Evolutionary conservation across 768 basidiomycete genomes (phyloP), one percentile per base, ranked within the genome.

Genomic region (Thelephora ganbajun): DNA sequence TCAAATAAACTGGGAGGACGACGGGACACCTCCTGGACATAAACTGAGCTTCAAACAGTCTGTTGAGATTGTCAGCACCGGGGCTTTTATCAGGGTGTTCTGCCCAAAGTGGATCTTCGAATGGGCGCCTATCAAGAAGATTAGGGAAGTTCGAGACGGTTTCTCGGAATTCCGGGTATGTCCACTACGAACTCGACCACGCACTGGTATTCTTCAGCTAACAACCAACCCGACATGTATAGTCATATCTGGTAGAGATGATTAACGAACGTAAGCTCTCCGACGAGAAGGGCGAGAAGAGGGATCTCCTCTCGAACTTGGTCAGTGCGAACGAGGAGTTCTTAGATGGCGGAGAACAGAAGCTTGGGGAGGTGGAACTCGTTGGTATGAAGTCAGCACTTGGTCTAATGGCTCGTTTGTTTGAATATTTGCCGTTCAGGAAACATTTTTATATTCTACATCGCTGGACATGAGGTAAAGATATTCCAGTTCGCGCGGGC

Each of bases 401-500:
- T 13, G 26, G 5, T 39, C 11, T 45, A 11, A 22, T 35, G 23
- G 11, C 9, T n/a, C 22, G 9, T n/a, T 14, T 14, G 43, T 43
- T 23, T 11, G 11, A 7, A 7, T 37, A 16, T 30, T 11, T 3
- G 16, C 23, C 26, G 12, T 1, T 3, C 47, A 62, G 63, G 63
- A 11, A 68, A 69, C 48, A 55, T 65, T 20, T 69, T 65, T 57
- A 60, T 69, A 11, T 63, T 68, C 49, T 49, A 80, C n/a, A 57
- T 82, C 19, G 80, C 79, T 19, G 60, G 79, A 9, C 75, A 79
- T 48, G 78, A 78, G 63, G 74, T 74, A 50, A 13, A 50, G 34
- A 6, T 12, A 2, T 13, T 34, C 13, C 34, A 7, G 20, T 14
- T n/a, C 14, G 16, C 47, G 39, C n/a, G 13, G 4, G 20, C 6